Base-by-base conservation (phyloP, 169 alveolate species). In the Cardiosporidium cionae region DNA sequence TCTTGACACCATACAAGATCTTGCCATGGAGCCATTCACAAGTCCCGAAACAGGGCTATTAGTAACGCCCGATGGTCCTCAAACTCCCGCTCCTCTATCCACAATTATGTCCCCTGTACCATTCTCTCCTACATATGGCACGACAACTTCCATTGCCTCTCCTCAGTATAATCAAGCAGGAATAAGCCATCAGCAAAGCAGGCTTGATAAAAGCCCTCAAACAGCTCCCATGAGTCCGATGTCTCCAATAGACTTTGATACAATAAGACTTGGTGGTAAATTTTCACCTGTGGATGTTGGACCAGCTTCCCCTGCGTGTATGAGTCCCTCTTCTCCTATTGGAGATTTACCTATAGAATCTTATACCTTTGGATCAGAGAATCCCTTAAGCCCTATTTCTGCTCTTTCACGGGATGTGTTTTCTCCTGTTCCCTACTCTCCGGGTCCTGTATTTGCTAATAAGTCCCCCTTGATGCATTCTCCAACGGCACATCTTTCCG, bases 281-380 rank as follows among this genome's bases (percentile, higher is more conserved):
- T 89, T 92, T 83, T 87, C 94, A 16, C 96, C 96, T 28, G 86
- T 91, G 0, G 81, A 83, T 27, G 89, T 86, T 65, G 81, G 94
- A 32, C 97, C 97, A 23, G 76, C 76, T 35, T 85, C 93, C 29
- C 96, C 96, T 29, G 84, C 92, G 5, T 86, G 90, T 6, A 93
- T 92, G 33, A 54, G 77, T 64, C 83, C 9, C 78, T 70, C 2
- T 73, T 76, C 25, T 6, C 83, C 2, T 76, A 72, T 32, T 68
- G 52, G 68, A 68, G 81, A 52, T 89, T 76, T 80, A 52, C 71
- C 67, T 75, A 72, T 5, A 68, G 64, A 2, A 53, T 52, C 36
- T 72, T n/a, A n/a, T n/a, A n/a, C n/a, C n/a, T n/a, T 35, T 72
- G 58, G 35, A 74, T 31, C 74, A 78, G 83, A 68, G 82, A 22